These are phyloP conservation scores for Penicillium sp. DNA, from an alignment of 2,329 filamentous ascomycete genomes.

Conservation along the genomic window DNA sequence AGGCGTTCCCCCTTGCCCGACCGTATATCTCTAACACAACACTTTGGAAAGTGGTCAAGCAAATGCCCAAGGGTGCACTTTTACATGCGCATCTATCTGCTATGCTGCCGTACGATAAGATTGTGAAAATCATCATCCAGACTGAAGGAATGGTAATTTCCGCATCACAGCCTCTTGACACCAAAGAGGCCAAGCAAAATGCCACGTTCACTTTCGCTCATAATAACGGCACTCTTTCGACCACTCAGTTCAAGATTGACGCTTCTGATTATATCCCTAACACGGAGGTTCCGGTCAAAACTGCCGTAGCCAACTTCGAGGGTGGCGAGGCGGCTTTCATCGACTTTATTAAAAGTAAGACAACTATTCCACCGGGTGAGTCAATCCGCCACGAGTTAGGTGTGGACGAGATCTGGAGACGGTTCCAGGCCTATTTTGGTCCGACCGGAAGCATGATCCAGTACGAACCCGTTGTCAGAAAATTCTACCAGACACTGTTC, in stretches of 20 bases:
- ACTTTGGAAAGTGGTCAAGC: conserved; percentile 71
- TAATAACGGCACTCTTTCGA: neutral
- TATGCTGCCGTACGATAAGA: conserved; percentile 68
- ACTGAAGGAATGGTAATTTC: conserved; percentile 1
- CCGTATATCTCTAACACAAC: conserved; percentile 75
- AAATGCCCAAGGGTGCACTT: conserved; percentile 68
- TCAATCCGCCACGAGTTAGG: neutral
- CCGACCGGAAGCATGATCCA: neutral
- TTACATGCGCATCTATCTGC: conserved; percentile 74
- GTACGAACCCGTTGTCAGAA: neutral
- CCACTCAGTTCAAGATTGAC: neutral
- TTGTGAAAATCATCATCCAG: neutral
- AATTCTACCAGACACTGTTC: conserved; percentile 59
- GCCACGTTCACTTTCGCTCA: neutral
- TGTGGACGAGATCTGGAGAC: neutral
- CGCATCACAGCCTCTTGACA: neutral
- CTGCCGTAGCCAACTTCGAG: neutral
- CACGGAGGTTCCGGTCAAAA: neutral
- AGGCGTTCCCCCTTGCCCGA: conserved; percentile 84
- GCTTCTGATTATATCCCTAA: neutral
- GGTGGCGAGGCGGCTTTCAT: neutral
- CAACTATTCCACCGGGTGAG: neutral
- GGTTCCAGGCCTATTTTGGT: neutral
- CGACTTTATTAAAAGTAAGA: neutral
- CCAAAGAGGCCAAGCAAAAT: neutral